Evolutionary conservation across 106 monocot genomes (phyloP).

Genomic region (Acorus calamus): DNA sequence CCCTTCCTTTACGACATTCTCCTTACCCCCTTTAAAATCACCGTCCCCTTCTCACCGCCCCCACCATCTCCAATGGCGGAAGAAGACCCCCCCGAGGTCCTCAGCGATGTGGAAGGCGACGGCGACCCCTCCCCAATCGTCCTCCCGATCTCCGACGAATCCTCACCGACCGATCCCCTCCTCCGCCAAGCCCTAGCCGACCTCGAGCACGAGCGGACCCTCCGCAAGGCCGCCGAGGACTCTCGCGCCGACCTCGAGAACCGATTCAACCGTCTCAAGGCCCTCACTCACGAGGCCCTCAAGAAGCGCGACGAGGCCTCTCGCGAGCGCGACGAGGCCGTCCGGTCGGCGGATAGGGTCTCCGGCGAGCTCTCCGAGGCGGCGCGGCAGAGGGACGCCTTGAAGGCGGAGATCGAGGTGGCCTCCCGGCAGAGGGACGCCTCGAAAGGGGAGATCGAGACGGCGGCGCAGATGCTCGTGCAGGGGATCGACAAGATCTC

Average conservation of each 20-base stretch:
- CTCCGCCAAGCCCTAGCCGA: slow-evolving; percentile 46
- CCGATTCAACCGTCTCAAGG: slow-evolving; percentile 40
- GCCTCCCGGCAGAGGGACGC: slow-evolving; percentile 11
- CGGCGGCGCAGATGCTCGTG: slow-evolving; percentile 67
- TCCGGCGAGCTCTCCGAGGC: slow-evolving; percentile 18
- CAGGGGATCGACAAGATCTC: slow-evolving; percentile 79
- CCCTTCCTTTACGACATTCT: no score
- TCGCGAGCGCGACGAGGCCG: slow-evolving; percentile 18
- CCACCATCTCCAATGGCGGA: no score
- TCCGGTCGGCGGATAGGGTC: slow-evolving; percentile 4
- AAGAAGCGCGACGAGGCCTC: slow-evolving; percentile 52
- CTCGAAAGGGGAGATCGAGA: slow-evolving; percentile 33
- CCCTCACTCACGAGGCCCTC: slow-evolving; percentile 32
- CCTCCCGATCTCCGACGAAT: background rate
- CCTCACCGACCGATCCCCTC: slow-evolving; percentile 16
- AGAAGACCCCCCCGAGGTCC: no score
- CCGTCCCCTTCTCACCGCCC: no score
- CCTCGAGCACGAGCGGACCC: slow-evolving; percentile 64
- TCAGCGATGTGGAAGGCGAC: no score
- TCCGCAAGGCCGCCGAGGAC: slow-evolving; percentile 40
- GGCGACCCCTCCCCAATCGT: background rate
- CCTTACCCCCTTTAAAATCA: no score
- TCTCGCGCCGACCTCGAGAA: slow-evolving; percentile 26
- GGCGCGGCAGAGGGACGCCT: slow-evolving; percentile 6
- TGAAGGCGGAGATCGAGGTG: slow-evolving; percentile 7